Percentiles rank a stretch among this genome's conserved stretches.
phyloP scores from a whole-genome alignment of 345 rosid genomes.

The Populus euphratica region DNA sequence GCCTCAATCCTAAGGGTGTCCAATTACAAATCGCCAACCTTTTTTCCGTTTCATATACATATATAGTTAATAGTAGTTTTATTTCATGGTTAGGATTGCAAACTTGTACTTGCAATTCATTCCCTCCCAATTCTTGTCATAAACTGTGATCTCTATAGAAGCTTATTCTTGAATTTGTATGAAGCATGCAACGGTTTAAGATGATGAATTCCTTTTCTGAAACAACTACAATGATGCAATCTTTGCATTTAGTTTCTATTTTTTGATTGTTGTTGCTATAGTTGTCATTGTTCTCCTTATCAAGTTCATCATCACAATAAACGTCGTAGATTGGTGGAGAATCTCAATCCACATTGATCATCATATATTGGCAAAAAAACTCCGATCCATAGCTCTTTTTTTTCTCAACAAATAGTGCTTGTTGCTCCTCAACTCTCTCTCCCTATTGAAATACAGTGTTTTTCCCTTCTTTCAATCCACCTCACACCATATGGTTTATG shows the following conservation, averaged over 20 bases:
- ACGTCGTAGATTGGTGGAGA: neutral
- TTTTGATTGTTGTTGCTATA: neutral
- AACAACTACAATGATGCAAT: neutral
- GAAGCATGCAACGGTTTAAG: neutral
- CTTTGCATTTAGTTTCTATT: neutral
- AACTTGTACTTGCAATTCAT: too few relatives aligned
- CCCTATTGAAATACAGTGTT: neutral
- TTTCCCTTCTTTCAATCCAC: neutral
- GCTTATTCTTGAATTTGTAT: neutral
- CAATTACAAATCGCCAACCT: too few relatives aligned
- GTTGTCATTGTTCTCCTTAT: neutral
- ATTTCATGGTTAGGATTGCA: too few relatives aligned
- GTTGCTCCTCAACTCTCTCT: neutral
- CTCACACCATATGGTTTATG: neutral
- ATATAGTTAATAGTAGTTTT: too few relatives aligned
- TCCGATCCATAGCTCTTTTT: neutral
- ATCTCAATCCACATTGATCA: neutral
- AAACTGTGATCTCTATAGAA: neutral
- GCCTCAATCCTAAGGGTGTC: too few relatives aligned
- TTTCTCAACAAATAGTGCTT: neutral
- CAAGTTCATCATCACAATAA: neutral
- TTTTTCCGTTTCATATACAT: too few relatives aligned
- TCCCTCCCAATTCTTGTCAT: too few relatives aligned
- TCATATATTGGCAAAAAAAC: neutral
- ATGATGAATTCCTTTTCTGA: neutral